Evolutionary conservation across 345 rosid species (phyloP).

Genomic region (Pistacia integerrima): DNA sequence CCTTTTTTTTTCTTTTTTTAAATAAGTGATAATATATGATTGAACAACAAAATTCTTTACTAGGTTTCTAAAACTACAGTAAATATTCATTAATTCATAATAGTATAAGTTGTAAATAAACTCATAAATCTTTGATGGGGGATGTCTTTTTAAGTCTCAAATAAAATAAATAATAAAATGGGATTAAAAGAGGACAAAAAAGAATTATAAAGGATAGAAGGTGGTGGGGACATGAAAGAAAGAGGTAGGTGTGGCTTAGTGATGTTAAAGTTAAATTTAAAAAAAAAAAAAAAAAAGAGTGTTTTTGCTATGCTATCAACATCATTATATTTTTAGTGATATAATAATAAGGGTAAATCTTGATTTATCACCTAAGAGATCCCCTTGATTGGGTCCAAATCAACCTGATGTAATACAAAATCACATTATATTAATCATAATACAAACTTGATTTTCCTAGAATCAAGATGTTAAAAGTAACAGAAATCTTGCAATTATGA

Average conservation of each 20-base stretch:
- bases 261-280: slow-evolving; percentile 15
- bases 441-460: slow-evolving; percentile 34
- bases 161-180: too few species aligned
- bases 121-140: too few species aligned
- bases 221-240: slow-evolving; percentile 10
- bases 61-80: too few species aligned
- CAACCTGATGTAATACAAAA: slow-evolving; percentile 29
- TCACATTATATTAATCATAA: slow-evolving; percentile 15
- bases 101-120: too few species aligned
- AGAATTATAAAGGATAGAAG: not conserved
- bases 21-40: too few species aligned
- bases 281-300: not conserved
- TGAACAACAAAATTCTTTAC: too few species aligned
- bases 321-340: slow-evolving; percentile 42
- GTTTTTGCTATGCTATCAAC: slow-evolving; percentile 51
- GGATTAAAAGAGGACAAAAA: too few species aligned
- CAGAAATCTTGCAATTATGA: slow-evolving; percentile 54
- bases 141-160: too few species aligned
- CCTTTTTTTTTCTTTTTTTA: not conserved
- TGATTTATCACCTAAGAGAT: slow-evolving; percentile 66
- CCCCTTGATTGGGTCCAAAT: slow-evolving; percentile 45
- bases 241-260: slow-evolving; percentile 30
- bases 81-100: too few species aligned
- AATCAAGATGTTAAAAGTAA: slow-evolving; percentile 50
- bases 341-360: slow-evolving; percentile 36